Conservation (phyloP, 1,284 basidiomycete species). For the Irpex lacteus region DNA sequence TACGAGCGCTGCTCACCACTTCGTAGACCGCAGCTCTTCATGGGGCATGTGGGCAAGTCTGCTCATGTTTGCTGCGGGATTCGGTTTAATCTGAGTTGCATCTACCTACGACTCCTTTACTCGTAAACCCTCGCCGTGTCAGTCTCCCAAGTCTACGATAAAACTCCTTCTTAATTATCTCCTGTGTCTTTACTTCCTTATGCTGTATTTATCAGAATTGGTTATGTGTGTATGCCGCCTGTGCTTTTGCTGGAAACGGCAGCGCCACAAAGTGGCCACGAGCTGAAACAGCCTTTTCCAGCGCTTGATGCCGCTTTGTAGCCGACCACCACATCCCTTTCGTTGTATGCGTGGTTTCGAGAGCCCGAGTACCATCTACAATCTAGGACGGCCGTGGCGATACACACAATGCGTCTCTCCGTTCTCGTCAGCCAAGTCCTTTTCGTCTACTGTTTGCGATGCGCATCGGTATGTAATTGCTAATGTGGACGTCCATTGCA, state of each 20-base stretch:
- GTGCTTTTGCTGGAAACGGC: background rate
- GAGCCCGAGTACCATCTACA: no score
- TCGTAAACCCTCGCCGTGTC: background rate
- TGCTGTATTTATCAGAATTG: no score
- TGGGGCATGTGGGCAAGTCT: background rate
- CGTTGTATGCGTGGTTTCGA: no score
- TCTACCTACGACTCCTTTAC: background rate
- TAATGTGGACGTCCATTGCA: no score
- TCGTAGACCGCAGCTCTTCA: background rate
- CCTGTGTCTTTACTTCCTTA: background rate
- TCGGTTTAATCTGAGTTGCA: background rate
- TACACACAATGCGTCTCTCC: no score
- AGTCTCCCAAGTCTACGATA: no score
- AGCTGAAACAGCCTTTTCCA: background rate
- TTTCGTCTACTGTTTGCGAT: no score
- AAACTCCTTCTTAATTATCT: no score
- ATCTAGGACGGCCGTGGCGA: no score
- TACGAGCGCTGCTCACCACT: background rate
- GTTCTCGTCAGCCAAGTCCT: no score
- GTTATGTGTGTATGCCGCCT: background rate
- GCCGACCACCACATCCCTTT: no score
- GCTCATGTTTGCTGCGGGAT: background rate
- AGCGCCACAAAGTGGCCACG: background rate
- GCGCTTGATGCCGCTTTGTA: background rate
- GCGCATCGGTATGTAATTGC: no score